Evolutionary conservation across 2,329 filamentous ascomycete species (phyloP), one percentile per base, ranked within the genome.

Genomic region (Penicillium sp.): DNA sequence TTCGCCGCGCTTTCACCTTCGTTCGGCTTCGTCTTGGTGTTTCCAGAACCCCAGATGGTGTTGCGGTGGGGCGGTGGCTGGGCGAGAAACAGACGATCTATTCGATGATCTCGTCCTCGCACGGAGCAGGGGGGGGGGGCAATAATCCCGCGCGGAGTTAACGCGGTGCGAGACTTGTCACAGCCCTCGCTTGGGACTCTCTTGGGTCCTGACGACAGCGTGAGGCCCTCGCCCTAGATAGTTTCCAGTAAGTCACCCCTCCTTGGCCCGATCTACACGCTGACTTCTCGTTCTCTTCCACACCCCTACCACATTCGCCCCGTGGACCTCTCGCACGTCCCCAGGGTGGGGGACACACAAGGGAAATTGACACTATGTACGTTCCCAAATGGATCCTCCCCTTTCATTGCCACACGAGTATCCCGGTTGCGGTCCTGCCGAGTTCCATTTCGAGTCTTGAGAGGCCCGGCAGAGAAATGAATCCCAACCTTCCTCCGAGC

Each of bases 21-120:
- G 14, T 21, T 36, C 37, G 9, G 13, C 28, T 36, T 44, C 40
- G 28, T 43, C 41, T 47, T 45, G 39, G 29, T 39, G 39, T 53
- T 54, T 55, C 51, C 47, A 55, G 52, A 55, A 50, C 52, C 52
- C 51, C 51, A 53, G 52, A 51, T 43, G 51, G 43, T 45, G 37
- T 14, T 20, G 21, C 19, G 30, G 33, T 47, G 32, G 39, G n/a
- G n/a, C n/a, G n/a, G n/a, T n/a, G n/a, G n/a, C n/a, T n/a, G n/a
- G n/a, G n/a, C n/a, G n/a, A n/a, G n/a, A n/a, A n/a, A n/a, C n/a
- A 35, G 36, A 37, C 21, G 41, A 41, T 44, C 40, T 7, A 36
- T 27, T 27, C 6, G 25, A 30, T n/a, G 25, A 27, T 27, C 25
- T 6, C 25, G 11, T 23, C 14, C 11, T 27, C 25, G 10, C 25